phyloP scores from a whole-genome alignment of 257 asterid species.

The Solanum arcanum region DNA sequence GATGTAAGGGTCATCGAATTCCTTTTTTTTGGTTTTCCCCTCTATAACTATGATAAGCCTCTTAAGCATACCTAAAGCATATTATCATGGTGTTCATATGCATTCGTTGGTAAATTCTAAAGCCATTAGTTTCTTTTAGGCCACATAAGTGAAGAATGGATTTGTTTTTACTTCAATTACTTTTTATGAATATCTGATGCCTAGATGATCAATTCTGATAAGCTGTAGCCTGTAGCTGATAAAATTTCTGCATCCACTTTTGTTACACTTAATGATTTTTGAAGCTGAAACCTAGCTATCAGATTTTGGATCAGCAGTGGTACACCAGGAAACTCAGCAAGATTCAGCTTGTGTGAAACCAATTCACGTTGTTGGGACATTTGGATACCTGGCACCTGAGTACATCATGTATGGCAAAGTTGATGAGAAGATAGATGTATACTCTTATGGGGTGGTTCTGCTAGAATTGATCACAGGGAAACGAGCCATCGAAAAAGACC shows the following conservation, averaged over 20 bases:
- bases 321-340: constrained; percentile 19
- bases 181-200: background rate
- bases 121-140: background rate
- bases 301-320: constrained; percentile 61
- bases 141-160: background rate
- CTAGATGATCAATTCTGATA: background rate
- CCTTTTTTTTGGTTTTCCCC: background rate
- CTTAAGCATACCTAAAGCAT: background rate
- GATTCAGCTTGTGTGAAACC: constrained; percentile 24
- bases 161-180: background rate
- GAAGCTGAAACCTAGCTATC: constrained; percentile 34
- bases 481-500: constrained; percentile 37
- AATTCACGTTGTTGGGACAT: constrained; percentile 37
- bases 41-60: background rate
- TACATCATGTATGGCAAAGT: constrained; percentile 76
- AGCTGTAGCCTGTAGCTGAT: background rate
- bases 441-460: constrained; percentile 70
- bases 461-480: constrained; percentile 79
- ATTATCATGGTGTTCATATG: background rate
- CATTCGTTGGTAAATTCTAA: background rate
- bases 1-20: background rate
- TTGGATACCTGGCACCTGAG: constrained; percentile 82
- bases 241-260: background rate
- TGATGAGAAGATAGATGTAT: constrained; percentile 81
- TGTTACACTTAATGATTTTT: background rate